Evolutionary conservation across 352 stramenopile genomes (phyloP).

Genomic region (Globisporangium apiculatum): DNA sequence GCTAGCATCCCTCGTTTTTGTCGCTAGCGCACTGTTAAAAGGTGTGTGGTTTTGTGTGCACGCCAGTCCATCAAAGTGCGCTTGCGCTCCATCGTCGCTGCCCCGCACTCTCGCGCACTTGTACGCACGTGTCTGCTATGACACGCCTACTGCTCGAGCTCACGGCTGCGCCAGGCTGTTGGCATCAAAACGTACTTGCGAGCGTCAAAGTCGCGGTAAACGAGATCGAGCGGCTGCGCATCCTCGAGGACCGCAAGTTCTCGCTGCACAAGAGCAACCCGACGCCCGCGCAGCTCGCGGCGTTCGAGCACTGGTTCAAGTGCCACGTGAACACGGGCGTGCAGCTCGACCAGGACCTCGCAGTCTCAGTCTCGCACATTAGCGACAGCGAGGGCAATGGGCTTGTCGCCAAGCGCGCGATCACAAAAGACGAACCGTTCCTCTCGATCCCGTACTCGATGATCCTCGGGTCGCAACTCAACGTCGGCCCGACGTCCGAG

Average conservation of each 20-base stretch:
- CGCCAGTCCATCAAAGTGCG: too few species aligned
- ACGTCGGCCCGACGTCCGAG: constrained; percentile 11
- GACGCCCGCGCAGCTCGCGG: constrained; percentile 10
- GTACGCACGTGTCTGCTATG: not conserved
- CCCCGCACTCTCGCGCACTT: too few species aligned
- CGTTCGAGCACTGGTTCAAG: constrained; percentile 28
- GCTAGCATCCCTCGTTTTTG: too few species aligned
- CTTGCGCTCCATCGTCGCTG: too few species aligned
- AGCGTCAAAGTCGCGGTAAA: constrained; percentile 20
- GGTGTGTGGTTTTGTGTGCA: too few species aligned
- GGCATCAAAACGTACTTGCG: constrained; percentile 20
- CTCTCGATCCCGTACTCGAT: constrained; percentile 29
- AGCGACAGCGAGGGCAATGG: constrained; percentile 21
- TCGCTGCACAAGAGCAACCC: constrained; percentile 13
- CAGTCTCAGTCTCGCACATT: constrained; percentile 18
- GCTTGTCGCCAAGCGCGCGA: constrained; percentile 17
- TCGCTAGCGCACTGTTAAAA: too few species aligned
- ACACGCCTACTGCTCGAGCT: constrained; percentile 20
- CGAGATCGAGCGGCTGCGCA: constrained; percentile 21
- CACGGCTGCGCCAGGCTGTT: constrained; percentile 23
- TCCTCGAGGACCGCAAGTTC: constrained; percentile 16
- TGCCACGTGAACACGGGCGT: constrained; percentile 3
- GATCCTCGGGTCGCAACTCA: constrained; percentile 19
- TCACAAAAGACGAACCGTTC: constrained; percentile 21
- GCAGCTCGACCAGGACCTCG: not conserved